Base-by-base conservation (phyloP, 306 rosid species). In the Astragalus glycyphyllos region DNA sequence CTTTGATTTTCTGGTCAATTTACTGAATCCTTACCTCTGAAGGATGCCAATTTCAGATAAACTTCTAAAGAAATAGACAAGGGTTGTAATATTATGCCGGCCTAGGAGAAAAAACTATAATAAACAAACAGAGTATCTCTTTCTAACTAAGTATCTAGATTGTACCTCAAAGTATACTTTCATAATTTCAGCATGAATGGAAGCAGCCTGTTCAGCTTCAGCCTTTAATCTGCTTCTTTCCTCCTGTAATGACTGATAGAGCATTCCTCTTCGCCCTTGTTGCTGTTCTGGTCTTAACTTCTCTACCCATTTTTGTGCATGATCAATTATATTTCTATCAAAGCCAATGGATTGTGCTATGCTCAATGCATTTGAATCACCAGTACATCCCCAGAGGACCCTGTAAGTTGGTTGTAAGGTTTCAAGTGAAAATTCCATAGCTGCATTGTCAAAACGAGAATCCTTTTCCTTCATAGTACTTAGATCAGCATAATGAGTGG, bases 401-500 rank as follows among this genome's bases (percentile, higher is more conserved):
- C 80, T 87, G 73, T 84, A 93, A 34, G 97, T 90, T 35, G 98
- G 98, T 77, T 71, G 89, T 70, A 93, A 74, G 64, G 90, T 93
- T 80, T 86, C 79, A 8, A 75, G 76, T 9, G 94, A 90, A 77
- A 90, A 93, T 72, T 90, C 97, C 97, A 89, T 85, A 65, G 96
- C 98, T 72, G 98, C 97, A 83, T 93, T 93, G 79, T 86, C 92
- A 68, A 93, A 93, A 20, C 66, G 47, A 68, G 65, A 53, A 74
- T 90, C 96, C 57, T 75, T 85, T 77, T 88, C 97, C 84, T 89
- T 93, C 68, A 93, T 76, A 51, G 71, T 41, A 77, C 90, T 93
- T 72, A 93, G 83, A 87, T 93, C 98, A 17, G 88, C 90, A 77
- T 86, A 93, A 82, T 93, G 98, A 60, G 98, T 90, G 65, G 98